Percentiles rank a stretch among this genome's conserved stretches.
These are phyloP conservation scores for Theobroma grandiflorum DNA, from an alignment of 441 rosid genomes.

Conservation along the genomic window DNA sequence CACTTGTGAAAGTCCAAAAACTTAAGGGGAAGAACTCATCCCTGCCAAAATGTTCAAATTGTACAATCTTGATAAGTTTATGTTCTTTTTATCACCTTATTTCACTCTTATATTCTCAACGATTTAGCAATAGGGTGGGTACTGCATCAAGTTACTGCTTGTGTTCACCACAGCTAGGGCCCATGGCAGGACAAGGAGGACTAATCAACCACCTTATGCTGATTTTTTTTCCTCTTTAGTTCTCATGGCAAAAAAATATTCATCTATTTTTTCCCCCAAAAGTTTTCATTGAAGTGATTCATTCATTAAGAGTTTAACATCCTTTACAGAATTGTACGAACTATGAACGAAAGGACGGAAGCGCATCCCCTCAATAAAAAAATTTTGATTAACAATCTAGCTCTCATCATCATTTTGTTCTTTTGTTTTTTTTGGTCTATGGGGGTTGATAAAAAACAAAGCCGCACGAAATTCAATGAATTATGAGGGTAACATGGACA, in stretches of 20 bases:
- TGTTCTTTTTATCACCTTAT: constrained; percentile 26
- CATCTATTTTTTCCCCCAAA: neutral
- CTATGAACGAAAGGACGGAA: constrained; percentile 20
- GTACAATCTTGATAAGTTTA: constrained; percentile 43
- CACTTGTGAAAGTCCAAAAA: constrained; percentile 49
- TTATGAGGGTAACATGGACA: neutral
- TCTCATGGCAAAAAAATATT: constrained; percentile 9
- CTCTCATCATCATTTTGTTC: neutral
- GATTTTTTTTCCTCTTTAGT: constrained; percentile 31
- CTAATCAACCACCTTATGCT: constrained; percentile 36
- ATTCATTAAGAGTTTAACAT: constrained; percentile 32
- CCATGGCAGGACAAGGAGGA: constrained; percentile 23
- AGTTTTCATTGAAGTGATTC: constrained; percentile 29
- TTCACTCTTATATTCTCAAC: constrained; percentile 22
- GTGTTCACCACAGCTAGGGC: constrained; percentile 13
- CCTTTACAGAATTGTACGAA: constrained; percentile 30
- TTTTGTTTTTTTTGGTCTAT: neutral
- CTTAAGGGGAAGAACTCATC: constrained; percentile 34
- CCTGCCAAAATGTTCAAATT: constrained; percentile 30
- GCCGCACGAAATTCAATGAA: neutral
- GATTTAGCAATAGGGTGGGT: constrained; percentile 26
- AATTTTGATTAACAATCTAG: neutral
- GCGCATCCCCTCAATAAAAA: constrained; percentile 23
- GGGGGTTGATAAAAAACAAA: neutral
- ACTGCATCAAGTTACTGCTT: constrained; percentile 25